A percentile compares a stretch with the other conserved stretches of the same genome.
Evolutionary conservation across 2,329 filamentous ascomycete species (phyloP).

Genomic region (Xylariaceae sp.): DNA sequence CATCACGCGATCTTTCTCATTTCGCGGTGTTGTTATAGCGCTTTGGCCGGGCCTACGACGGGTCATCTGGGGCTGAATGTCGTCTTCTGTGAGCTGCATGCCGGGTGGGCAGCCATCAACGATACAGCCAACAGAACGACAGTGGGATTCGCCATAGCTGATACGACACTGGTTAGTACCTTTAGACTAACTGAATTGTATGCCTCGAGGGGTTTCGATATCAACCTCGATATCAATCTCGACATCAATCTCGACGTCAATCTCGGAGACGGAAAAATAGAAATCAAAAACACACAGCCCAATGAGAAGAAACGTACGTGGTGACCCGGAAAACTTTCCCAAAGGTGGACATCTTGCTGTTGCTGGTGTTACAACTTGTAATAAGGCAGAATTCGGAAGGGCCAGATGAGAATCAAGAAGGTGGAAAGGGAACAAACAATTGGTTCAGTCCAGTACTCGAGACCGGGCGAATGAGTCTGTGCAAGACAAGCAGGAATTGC

Average conservation of each 20-base stretch:
- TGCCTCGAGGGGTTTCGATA: neutral
- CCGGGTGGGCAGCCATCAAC: slow-evolving; percentile 89
- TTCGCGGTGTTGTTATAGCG: slow-evolving; percentile 82
- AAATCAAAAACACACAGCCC: neutral
- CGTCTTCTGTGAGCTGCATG: slow-evolving; percentile 75
- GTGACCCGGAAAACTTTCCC: slow-evolving; percentile 77
- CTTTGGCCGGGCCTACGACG: slow-evolving; percentile 85
- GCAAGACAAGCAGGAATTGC: neutral
- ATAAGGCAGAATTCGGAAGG: too few species aligned
- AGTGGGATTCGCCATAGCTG: slow-evolving; percentile 82
- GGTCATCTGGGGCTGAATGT: slow-evolving; percentile 94
- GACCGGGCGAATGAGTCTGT: neutral
- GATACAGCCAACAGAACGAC: slow-evolving; percentile 89
- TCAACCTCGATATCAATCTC: neutral
- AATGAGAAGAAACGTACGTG: slow-evolving; percentile 53
- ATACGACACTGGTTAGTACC: slow-evolving; percentile 6
- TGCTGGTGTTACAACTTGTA: slow-evolving; percentile 27
- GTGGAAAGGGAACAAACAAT: neutral
- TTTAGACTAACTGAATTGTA: slow-evolving; percentile 11
- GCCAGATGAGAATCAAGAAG: neutral
- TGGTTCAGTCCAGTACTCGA: neutral
- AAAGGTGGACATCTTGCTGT: slow-evolving; percentile 74
- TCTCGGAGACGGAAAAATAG: neutral
- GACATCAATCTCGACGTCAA: neutral
- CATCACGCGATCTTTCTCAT: slow-evolving; percentile 87